Evolutionary conservation across 192 early-diverging fungal genomes (phyloP).

Genomic region (Rhizophagus clarus): DNA sequence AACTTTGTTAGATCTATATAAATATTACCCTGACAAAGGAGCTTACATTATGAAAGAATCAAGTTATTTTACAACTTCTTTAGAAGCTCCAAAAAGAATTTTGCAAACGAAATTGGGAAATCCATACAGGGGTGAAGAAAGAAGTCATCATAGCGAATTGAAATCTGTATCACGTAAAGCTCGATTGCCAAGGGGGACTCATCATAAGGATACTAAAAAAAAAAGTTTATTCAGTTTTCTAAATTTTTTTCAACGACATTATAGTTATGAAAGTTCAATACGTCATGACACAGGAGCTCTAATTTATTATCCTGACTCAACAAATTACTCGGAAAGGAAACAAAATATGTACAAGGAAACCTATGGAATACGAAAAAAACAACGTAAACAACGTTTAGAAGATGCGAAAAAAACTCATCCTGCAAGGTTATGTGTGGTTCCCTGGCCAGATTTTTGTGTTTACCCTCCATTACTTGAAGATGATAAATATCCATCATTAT

Average conservation of each 20-base stretch:
- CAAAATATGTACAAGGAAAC: neutral
- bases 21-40: slow-evolving; percentile 4
- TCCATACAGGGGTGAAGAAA: neutral
- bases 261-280: neutral
- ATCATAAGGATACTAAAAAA: too few relatives aligned
- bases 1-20: neutral
- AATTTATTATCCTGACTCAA: neutral
- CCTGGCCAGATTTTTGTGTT: slow-evolving; percentile 14
- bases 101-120: slow-evolving; percentile 4
- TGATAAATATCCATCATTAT: neutral
- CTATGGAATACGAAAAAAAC: neutral
- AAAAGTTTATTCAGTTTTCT: too few relatives aligned
- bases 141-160: neutral
- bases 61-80: slow-evolving; percentile 7
- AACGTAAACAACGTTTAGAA: neutral
- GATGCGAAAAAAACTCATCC: neutral
- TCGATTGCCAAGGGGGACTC: neutral
- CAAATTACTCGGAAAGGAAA: neutral
- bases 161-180: neutral
- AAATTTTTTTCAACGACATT: neutral
- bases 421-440: slow-evolving; percentile 3
- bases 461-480: neutral
- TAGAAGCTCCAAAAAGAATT: neutral
- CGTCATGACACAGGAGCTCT: neutral
- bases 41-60: neutral